These are phyloP conservation scores for Domatiomyces globalis DNA, from an alignment of 2,329 filamentous ascomycete species.

Conservation along the genomic window DNA sequence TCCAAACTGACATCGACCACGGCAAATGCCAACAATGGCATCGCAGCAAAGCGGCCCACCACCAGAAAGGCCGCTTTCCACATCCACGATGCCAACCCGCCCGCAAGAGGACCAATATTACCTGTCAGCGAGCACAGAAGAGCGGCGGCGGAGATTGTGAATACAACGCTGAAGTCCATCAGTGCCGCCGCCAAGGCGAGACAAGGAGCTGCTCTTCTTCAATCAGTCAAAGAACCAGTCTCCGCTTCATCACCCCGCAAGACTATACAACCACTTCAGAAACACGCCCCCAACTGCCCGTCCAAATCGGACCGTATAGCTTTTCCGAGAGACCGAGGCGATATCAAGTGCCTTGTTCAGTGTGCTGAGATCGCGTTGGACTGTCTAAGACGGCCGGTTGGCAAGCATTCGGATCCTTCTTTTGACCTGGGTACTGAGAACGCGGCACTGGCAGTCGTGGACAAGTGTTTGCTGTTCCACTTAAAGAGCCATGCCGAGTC, in stretches of 20 bases:
- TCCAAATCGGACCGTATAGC: conserved; percentile 15
- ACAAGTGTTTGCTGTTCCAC: conserved; percentile 13
- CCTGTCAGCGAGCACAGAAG: conserved; percentile 23
- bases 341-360: conserved; percentile 20
- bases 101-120: background rate
- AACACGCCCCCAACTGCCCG: conserved; percentile 21
- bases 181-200: conserved; percentile 22
- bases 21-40: background rate
- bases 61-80: conserved; percentile 2
- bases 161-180: conserved; percentile 30
- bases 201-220: conserved; percentile 5
- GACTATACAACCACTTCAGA: conserved; percentile 17
- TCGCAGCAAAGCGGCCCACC: background rate
- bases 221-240: conserved; percentile 2
- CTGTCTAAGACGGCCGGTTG: conserved; percentile 22
- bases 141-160: conserved; percentile 34
- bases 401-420: background rate
- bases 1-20: background rate
- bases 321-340: conserved; percentile 1
- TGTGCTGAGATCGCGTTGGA: conserved; percentile 28
- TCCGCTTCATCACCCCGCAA: background rate
- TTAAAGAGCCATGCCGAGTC: conserved; percentile 4
- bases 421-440: conserved; percentile 7
- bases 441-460: conserved; percentile 14
- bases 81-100: conserved; percentile 4